These are phyloP conservation scores for Fusarium mangiferae DNA, from an alignment of 2,329 filamentous ascomycete genomes.

Conservation along the genomic window DNA sequence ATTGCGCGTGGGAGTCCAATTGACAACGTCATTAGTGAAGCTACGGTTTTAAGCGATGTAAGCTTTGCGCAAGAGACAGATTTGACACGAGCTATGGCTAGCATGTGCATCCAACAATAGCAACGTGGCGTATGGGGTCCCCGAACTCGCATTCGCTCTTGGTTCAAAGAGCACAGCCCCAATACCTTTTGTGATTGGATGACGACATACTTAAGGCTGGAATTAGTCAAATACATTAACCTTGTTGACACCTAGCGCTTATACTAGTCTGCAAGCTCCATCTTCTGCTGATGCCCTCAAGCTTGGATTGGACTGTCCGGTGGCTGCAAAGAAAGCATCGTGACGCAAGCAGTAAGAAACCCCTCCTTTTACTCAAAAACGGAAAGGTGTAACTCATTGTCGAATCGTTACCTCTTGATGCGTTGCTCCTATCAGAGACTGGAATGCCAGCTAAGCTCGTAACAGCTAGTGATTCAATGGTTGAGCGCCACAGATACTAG, in stretches of 20 bases:
- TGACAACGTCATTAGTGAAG: not conserved
- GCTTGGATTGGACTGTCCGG: not conserved
- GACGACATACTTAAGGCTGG: accelerated
- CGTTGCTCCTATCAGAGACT: not conserved
- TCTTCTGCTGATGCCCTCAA: too few relatives aligned
- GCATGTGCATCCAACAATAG: not conserved
- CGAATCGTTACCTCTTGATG: not conserved
- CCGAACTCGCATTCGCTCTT: not conserved
- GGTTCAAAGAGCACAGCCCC: not conserved
- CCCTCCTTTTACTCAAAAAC: not conserved
- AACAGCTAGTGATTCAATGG: not conserved
- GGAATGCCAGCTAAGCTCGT: not conserved
- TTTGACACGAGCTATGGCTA: not conserved
- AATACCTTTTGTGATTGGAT: not conserved
- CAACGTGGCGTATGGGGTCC: not conserved
- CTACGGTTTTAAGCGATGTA: not conserved
- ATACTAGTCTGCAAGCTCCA: too few relatives aligned
- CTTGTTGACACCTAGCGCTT: not conserved
- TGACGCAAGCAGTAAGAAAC: not conserved
- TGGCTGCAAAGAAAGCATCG: not conserved
- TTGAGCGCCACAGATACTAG: not conserved
- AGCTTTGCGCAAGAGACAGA: not conserved
- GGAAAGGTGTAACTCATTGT: not conserved
- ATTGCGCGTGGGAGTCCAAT: not conserved
- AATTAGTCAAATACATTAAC: not conserved